Evolutionary conservation across 768 basidiomycete species (phyloP), one percentile per base, ranked within the genome.

Genomic region (Mycena kentingensis): DNA sequence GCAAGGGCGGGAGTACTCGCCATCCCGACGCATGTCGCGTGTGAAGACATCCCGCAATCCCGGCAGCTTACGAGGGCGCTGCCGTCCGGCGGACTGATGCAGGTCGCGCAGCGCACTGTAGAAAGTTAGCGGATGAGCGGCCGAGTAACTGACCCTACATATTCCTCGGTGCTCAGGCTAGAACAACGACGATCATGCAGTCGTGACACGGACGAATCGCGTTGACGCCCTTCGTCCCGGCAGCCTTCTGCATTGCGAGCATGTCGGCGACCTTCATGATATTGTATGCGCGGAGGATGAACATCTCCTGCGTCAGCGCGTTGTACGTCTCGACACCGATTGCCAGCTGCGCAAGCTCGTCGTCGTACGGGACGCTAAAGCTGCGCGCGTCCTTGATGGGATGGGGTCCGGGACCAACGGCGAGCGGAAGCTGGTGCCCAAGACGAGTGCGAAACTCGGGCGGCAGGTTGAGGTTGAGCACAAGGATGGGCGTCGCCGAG

Each of bases 181-280:
- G n/a, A n/a, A 51, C 52, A 18, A 57, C 71, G 21, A 51, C 41
- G n/a, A 75, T 71, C n/a, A 60, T 52, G 59, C 75, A 75, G 1
- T 57, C 60, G 0, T 64, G 63, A 44, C 73, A 77, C 0, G 71
- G 74, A 37, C 15, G 57, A n/a, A 63, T 37, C 0, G 48, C 65
- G 49, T 73, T 76, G 25, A 71, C 71, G 0, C 75, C 73, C 52
- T 73, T 75, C 21, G 74, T 65, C 1, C 60, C 37, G 36, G 73
- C 44, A 11, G 66, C 31, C 48, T 68, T 67, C 16, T 65, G 54
- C 4, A 75, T 64, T 0, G 69, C 60, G 12, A 65, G 41, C 2
- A 76, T 70, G 44, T 77, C 73, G 1, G 67, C 65, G 1, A 63
- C 51, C 0, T 59, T 49, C 11, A 65, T 43, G 4, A 75, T 53